Evolutionary conservation across 208 protist genomes (phyloP), one percentile per base, ranked within the genome.

Genomic region (Trichomonas vaginalis): DNA sequence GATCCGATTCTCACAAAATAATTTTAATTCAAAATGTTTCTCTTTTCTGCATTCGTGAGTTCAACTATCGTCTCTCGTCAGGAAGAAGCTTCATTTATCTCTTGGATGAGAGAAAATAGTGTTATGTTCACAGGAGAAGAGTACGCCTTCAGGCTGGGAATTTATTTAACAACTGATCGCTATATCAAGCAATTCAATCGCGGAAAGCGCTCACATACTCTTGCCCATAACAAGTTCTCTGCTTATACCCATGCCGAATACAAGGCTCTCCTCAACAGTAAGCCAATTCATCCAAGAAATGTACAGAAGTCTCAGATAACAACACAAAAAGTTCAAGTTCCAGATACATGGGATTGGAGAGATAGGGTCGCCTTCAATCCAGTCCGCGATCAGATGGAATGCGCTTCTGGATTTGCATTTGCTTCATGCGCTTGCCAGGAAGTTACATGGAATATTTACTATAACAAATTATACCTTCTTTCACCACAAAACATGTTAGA

Each of bases 341-440:
- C 79, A 45, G 35, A 12, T 42, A 12, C 14, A 42, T 17, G 35
- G 2, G 79, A 83, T n/a, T 83, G 79, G 79, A 37, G 79, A 37
- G 40, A 12, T 10, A 83, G 40, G 15, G 79, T 37, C 35, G 27
- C 12, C 45, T 97, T 98, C 14, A 97, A 96, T 12, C 96, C 80
- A 51, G 95, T 97, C 6, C 97, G 97, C 56, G 95, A 98, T 95
- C 97, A 98, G 96, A 96, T 96, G 61, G 95, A 97, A 27, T 98
- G 97, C 95, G 97, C 97, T 45, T 96, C 96, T 32, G 97, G 97
- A 88, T 97, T 96, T 97, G 96, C 97, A n/a, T 96, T 97, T 35
- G 37, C 48, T 37, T 9, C 40, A 97, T 96, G 40, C 96, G 82
- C 21, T 97, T 96, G 45, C 96, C 96, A 97, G 95, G 96, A n/a